Evolutionary conservation across 129 eudicot species (phyloP), one percentile per base, ranked within the genome.

Genomic region (Oenanthe sinensis): DNA sequence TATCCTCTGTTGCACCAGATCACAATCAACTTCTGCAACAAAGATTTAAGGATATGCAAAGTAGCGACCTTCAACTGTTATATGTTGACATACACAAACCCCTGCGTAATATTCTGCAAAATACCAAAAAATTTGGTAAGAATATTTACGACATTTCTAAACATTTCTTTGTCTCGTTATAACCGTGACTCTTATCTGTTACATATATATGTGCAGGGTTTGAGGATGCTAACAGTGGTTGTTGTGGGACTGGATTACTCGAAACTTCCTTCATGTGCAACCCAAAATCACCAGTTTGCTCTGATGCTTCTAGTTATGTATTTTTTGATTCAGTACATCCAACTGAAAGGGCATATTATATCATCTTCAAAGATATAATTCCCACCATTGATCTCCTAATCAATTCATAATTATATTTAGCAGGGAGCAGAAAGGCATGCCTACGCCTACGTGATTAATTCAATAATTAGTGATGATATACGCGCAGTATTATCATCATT

Each of bases 191-290:
- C 9, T 1, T 30, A 15, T 67, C 11, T 26, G 8, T 1, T 43
- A 20, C n/a, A n/a, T n/a, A n/a, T n/a, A 24, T 43, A 12, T 43
- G 19, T 63, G 44, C 60, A 88, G 92, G 87, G 19, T 86, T 88
- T 50, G 86, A 84, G 50, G 90, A 81, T 80, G 85, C 82, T 60
- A 74, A 79, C 33, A 79, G 50, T 4, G 90, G 97, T 22, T 93
- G 98, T 80, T 93, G 98, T 22, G 96, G 96, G 49, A 89, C 93
- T 1, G 98, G 98, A 42, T 72, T 86, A 33, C 24, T 93, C 19
- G 98, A 91, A 82, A 74, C 84, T 5, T 74, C 97, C 49, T 71
- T 82, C 6, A 5, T 87, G 77, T 93, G 98, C 86, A 93, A 93
- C 55, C 80, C 85, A 1, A 79, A 52, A 44, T 80, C 96, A 39